Percentiles rank a stretch among this genome's conserved stretches.
These are phyloP conservation scores for Protomyces inundatus DNA, from an alignment of 1,139 yeast species.

Conservation along the genomic window DNA sequence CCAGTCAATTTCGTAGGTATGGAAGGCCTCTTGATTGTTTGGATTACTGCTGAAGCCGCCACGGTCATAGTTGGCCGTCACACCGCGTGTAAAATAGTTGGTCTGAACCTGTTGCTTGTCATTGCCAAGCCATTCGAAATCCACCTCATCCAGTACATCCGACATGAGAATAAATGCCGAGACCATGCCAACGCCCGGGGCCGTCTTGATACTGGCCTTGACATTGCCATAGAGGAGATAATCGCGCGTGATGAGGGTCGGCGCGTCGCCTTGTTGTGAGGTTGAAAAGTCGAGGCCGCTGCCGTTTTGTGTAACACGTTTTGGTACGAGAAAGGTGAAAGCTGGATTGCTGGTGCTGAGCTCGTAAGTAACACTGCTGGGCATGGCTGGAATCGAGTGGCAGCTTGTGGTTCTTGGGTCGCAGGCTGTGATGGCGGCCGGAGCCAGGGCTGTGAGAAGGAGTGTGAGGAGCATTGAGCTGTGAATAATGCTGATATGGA, in stretches of 20 bases:
- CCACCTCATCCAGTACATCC: conserved; percentile 85
- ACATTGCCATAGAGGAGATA: conserved; percentile 86
- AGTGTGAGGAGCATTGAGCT: background rate
- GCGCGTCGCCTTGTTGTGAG: conserved; percentile 73
- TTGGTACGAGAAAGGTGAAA: conserved; percentile 11
- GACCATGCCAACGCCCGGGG: conserved; percentile 74
- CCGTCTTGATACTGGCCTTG: conserved; percentile 61
- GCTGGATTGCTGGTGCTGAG: conserved; percentile 10
- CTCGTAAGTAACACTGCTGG: conserved; percentile 4
- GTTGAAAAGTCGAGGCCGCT: conserved; percentile 49
- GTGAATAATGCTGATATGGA: no score
- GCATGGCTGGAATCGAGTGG: conserved; percentile 22
- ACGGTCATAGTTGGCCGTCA: conserved; percentile 14
- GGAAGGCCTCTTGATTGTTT: conserved; percentile 49
- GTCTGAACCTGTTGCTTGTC: conserved; percentile 62
- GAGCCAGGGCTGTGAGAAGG: background rate
- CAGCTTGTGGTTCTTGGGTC: conserved; percentile 13
- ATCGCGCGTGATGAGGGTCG: conserved; percentile 73
- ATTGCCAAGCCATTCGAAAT: conserved; percentile 78
- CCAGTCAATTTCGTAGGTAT: conserved; percentile 82
- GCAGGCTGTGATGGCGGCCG: conserved; percentile 8
- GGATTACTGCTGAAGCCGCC: conserved; percentile 10
- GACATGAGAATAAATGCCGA: conserved; percentile 71
- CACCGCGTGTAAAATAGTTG: conserved; percentile 74
- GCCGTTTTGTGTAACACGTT: conserved; percentile 7